Percentiles rank a stretch among this genome's conserved stretches.
Evolutionary conservation across 257 asterid genomes (phyloP).

Genomic region (Craterostigma plantagineum): DNA sequence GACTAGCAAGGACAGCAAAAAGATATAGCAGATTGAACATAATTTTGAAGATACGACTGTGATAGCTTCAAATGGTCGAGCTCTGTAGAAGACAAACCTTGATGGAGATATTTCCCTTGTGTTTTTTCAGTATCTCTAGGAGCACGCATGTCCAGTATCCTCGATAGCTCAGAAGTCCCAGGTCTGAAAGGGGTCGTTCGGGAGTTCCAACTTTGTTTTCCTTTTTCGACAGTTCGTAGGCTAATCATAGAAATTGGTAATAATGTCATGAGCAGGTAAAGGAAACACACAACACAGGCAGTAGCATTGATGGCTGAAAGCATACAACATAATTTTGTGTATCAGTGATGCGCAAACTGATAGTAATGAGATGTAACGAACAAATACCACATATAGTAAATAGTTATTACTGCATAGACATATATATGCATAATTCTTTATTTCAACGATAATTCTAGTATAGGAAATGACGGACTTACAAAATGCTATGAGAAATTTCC

Average conservation of each 20-base stretch:
- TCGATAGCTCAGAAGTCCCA: conserved; percentile 76
- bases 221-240: conserved; percentile 89
- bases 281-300: too few species aligned
- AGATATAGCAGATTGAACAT: too few species aligned
- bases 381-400: too few species aligned
- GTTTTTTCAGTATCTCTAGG: conserved; percentile 77
- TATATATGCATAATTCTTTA: too few species aligned
- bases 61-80: too few species aligned
- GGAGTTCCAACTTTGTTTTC: conserved; percentile 95
- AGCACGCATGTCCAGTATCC: conserved; percentile 95
- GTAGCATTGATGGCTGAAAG: too few species aligned
- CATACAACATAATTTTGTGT: too few species aligned
- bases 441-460: too few species aligned
- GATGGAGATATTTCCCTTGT: conserved; percentile 83
- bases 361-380: too few species aligned
- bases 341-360: too few species aligned
- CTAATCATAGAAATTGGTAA: conserved; percentile 11
- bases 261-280: background rate
- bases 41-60: background rate
- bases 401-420: too few species aligned
- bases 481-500: conserved; percentile 87
- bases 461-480: conserved; percentile 28
- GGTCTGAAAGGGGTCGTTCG: conserved; percentile 89
- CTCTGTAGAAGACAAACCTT: conserved; percentile 46
- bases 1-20: background rate